A percentile compares a stretch with the other conserved stretches of the same genome.
Evolutionary conservation across 805 yeast species (phyloP).

Genomic region (Candida sphagnicola): DNA sequence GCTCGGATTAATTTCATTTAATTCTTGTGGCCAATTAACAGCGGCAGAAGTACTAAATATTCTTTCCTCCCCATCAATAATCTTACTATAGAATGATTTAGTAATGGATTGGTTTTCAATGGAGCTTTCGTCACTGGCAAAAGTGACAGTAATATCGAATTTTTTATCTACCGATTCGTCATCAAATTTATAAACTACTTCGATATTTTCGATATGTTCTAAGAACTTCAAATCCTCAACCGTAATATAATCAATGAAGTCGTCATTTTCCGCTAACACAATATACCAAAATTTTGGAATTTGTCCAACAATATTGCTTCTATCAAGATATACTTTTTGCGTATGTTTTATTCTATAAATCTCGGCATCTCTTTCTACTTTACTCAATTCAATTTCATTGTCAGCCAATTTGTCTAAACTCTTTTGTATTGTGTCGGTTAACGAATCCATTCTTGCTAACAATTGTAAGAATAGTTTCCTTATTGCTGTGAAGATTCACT

Average conservation of each 20-base stretch:
- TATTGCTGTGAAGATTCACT: neutral
- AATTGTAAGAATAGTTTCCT: no score
- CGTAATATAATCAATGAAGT: constrained; percentile 74
- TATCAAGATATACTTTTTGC: constrained; percentile 51
- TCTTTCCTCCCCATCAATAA: constrained; percentile 52
- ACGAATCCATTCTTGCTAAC: neutral
- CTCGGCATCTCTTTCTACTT: constrained; percentile 59
- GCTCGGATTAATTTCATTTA: constrained; percentile 53
- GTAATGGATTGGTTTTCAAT: constrained; percentile 56
- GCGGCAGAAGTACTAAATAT: constrained; percentile 51
- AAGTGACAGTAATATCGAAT: constrained; percentile 56
- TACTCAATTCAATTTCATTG: constrained; percentile 55
- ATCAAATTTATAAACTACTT: constrained; percentile 44
- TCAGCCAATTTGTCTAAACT: constrained; percentile 45
- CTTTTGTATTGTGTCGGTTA: constrained; percentile 9
- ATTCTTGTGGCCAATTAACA: constrained; percentile 67
- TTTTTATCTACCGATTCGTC: constrained; percentile 36
- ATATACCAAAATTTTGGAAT: constrained; percentile 86
- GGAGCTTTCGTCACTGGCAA: constrained; percentile 38
- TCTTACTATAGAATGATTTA: constrained; percentile 52
- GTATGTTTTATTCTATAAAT: constrained; percentile 49
- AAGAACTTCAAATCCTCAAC: constrained; percentile 74
- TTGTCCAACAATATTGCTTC: constrained; percentile 48
- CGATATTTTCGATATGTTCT: constrained; percentile 62
- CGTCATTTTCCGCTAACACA: constrained; percentile 79